A percentile compares a stretch with the other conserved stretches of the same genome.
phyloP scores from a whole-genome alignment of 106 monocot genomes.

The Chionographis japonica region DNA sequence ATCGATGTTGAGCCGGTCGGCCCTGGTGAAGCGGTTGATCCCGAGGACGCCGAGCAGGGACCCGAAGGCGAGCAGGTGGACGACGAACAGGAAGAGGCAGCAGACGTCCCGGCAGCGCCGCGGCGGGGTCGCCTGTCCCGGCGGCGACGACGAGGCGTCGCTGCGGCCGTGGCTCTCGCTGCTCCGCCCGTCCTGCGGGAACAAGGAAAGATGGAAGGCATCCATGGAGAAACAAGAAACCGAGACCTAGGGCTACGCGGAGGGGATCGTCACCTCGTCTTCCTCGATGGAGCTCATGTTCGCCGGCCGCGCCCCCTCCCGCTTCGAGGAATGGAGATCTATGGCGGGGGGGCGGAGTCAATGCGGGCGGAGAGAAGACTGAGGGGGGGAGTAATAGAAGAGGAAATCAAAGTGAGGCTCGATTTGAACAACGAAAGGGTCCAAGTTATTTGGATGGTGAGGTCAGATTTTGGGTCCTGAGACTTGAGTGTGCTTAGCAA shows the following conservation, averaged over 20 bases:
- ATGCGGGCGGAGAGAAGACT: no score
- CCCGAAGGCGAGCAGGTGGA: constrained; percentile 68
- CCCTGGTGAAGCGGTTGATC: constrained; percentile 57
- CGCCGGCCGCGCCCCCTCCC: no score
- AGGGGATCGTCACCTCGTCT: constrained; percentile 17
- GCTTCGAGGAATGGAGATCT: no score
- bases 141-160: constrained; percentile 16
- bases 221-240: neutral
- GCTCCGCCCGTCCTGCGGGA: constrained; percentile 18
- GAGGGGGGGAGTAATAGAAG: no score
- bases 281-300: constrained; percentile 15
- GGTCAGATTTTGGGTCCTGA: no score
- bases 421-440: no score
- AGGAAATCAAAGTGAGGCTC: no score
- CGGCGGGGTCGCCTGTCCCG: constrained; percentile 4
- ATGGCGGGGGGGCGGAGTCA: no score
- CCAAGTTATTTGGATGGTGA: no score
- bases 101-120: constrained; percentile 89
- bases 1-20: constrained; percentile 73
- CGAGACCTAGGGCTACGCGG: constrained; percentile 4
- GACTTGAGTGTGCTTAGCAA: no score
- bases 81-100: constrained; percentile 71
- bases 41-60: constrained; percentile 54
- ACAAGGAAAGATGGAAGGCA: neutral
- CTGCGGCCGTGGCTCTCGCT: neutral